Evolutionary conservation across 805 yeast genomes (phyloP).

Genomic region (Sugiyamaella smithiae): DNA sequence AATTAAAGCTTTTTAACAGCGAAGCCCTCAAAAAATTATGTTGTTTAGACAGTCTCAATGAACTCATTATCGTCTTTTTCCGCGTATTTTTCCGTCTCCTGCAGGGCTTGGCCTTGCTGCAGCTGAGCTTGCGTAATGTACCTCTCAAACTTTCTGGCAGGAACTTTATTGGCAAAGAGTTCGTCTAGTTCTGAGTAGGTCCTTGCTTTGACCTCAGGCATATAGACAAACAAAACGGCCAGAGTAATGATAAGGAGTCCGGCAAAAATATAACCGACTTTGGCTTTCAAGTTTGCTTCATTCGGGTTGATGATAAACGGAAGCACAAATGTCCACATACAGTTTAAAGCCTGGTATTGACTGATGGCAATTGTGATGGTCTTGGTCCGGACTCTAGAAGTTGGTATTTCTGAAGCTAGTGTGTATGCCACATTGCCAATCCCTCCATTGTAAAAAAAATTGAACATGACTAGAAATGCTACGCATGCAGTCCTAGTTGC

Average conservation of each 20-base stretch:
- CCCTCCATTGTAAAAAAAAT: slow-evolving; percentile 5
- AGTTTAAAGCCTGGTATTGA: slow-evolving; percentile 1
- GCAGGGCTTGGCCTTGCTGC: slow-evolving; percentile 5
- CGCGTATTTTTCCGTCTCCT: slow-evolving; percentile 1
- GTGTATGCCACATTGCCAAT: slow-evolving; percentile 9
- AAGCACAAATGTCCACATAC: slow-evolving; percentile 9
- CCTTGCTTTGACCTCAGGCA: slow-evolving; percentile 57
- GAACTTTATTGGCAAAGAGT: slow-evolving; percentile 39
- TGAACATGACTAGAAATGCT: not conserved
- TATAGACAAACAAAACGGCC: slow-evolving; percentile 37
- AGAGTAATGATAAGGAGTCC: not conserved
- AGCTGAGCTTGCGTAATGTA: slow-evolving; percentile 12
- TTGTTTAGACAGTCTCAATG: no score
- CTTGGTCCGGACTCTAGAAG: slow-evolving; percentile 3
- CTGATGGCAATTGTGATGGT: slow-evolving; percentile 7
- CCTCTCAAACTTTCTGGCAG: slow-evolving; percentile 26
- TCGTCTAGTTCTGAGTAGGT: slow-evolving; percentile 58
- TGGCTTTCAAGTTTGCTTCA: slow-evolving; percentile 5
- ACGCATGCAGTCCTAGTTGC: slow-evolving; percentile 21
- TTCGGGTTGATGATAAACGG: slow-evolving; percentile 10
- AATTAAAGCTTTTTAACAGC: no score
- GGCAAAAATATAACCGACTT: slow-evolving; percentile 6
- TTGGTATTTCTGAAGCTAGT: slow-evolving; percentile 7
- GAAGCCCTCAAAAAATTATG: no score
- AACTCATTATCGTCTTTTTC: slow-evolving; percentile 2